Conservation (phyloP, 163 green algal species). For the Chlorella variabilis region DNA sequence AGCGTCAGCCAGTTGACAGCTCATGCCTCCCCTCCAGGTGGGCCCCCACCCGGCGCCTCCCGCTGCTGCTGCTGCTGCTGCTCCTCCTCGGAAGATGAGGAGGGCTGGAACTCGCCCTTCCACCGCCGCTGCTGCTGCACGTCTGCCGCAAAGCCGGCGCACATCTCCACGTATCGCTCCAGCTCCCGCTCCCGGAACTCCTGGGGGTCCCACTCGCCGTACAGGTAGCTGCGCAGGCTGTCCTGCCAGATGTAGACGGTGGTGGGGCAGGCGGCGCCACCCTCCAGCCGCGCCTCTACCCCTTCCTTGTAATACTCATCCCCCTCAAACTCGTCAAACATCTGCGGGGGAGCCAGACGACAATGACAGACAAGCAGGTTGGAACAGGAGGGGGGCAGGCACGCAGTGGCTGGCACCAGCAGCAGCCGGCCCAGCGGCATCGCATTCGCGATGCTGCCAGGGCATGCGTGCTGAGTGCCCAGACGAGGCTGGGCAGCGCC, state of each 20-base stretch:
- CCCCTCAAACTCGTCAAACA: constrained; percentile 53
- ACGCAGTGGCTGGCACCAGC: no score
- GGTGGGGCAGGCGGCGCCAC: not conserved
- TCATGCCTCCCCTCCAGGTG: no score
- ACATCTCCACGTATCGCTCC: constrained; percentile 47
- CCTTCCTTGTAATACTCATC: constrained; percentile 51
- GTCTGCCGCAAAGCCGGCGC: constrained; percentile 21
- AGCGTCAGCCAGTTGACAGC: no score
- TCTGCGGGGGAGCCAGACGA: not conserved
- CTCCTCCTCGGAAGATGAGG: no score
- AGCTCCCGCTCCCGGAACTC: constrained; percentile 51
- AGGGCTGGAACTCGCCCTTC: constrained; percentile 18
- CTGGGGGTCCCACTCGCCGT: constrained; percentile 35
- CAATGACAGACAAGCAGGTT: no score
- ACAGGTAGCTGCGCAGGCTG: constrained; percentile 26
- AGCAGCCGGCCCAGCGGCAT: no score
- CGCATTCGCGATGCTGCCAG: no score
- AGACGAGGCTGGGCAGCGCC: no score
- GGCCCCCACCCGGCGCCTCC: not conserved
- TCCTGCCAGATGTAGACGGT: constrained; percentile 43
- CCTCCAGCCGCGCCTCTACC: constrained; percentile 9
- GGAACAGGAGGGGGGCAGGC: no score
- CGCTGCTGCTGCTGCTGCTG: not conserved
- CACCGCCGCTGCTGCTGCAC: constrained; percentile 10
- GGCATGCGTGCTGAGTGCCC: no score